A percentile compares a stretch with the other conserved stretches of the same genome.
Evolutionary conservation across 371 early-diverging fungal species (phyloP).

Genomic region (Rhizopus arrhizus): DNA sequence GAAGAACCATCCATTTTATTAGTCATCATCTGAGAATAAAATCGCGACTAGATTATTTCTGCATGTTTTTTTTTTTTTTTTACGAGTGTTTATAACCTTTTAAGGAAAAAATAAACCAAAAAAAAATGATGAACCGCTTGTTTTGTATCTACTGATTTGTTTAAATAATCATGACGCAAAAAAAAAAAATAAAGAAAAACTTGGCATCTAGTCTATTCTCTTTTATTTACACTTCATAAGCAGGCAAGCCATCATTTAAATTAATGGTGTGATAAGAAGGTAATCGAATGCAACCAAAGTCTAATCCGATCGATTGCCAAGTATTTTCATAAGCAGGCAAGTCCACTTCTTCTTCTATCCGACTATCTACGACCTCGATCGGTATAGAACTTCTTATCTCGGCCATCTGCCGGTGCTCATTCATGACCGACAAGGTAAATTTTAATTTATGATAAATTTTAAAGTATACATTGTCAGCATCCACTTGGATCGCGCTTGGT

Average conservation of each 20-base stretch:
- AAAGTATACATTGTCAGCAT: conserved; percentile 33
- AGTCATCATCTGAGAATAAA: too few relatives aligned
- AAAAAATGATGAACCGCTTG: too few relatives aligned
- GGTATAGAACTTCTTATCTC: conserved; percentile 43
- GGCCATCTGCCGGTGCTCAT: conserved; percentile 20
- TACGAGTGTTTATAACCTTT: too few relatives aligned
- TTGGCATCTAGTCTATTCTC: too few relatives aligned
- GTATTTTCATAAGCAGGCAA: conserved; percentile 40
- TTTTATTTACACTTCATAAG: conserved; percentile 14
- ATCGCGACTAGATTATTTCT: too few relatives aligned
- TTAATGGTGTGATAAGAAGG: conserved; percentile 16
- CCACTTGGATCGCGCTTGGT: conserved; percentile 30
- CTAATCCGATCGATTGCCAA: conserved; percentile 21
- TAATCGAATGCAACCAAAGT: background rate
- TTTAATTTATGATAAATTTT: conserved; percentile 41
- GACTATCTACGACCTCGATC: conserved; percentile 17
- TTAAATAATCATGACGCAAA: too few relatives aligned
- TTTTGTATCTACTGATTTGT: too few relatives aligned
- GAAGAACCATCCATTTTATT: too few relatives aligned
- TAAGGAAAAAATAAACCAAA: too few relatives aligned
- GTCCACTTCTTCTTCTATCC: conserved; percentile 10
- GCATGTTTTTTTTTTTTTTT: too few relatives aligned
- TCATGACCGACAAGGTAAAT: conserved; percentile 38
- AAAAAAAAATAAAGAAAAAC: too few relatives aligned
- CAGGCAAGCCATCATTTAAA: conserved; percentile 7